A percentile compares a stretch with the other conserved stretches of the same genome.
These are phyloP conservation scores for Erucastrum elatum DNA, from an alignment of 345 rosid genomes.

Conservation along the genomic window DNA sequence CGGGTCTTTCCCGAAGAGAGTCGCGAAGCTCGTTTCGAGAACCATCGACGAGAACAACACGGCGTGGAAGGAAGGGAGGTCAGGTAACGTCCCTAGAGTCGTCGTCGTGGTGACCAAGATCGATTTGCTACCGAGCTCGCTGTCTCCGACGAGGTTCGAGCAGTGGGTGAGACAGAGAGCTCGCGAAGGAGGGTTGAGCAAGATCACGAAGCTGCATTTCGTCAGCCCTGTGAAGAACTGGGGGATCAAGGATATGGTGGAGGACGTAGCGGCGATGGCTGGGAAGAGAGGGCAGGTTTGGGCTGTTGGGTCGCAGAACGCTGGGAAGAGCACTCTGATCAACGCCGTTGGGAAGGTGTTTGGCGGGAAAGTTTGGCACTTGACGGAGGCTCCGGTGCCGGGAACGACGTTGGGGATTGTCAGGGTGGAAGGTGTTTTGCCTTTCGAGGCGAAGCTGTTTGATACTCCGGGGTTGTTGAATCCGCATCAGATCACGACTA, in stretches of 20 bases:
- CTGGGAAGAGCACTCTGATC: constrained; percentile 86
- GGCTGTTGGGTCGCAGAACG: constrained; percentile 91
- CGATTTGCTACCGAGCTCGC: constrained; percentile 72
- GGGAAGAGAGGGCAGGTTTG: constrained; percentile 90
- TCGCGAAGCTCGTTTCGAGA: constrained; percentile 70
- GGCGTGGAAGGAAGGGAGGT: constrained; percentile 81
- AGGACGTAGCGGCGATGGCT: constrained; percentile 66
- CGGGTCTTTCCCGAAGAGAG: constrained; percentile 81
- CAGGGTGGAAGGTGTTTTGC: constrained; percentile 81
- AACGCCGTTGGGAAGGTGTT: constrained; percentile 69
- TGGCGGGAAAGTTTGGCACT: constrained; percentile 52
- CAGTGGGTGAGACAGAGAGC: constrained; percentile 92
- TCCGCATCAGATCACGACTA: constrained; percentile 79
- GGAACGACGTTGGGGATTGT: constrained; percentile 89
- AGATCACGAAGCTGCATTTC: constrained; percentile 71
- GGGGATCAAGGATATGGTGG: constrained; percentile 80
- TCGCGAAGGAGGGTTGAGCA: constrained; percentile 68
- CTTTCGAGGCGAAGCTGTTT: constrained; percentile 71
- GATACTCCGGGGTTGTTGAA: constrained; percentile 92
- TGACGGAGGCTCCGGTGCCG: constrained; percentile 93
- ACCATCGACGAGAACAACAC: constrained; percentile 64
- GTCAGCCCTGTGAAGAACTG: constrained; percentile 85
- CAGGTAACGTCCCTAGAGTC: constrained; percentile 80
- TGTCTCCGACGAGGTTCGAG: constrained; percentile 72
- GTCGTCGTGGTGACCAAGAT: constrained; percentile 84